Percentiles rank a stretch among this genome's conserved stretches.
Conservation (phyloP, 495 filamentous ascomycete genomes). For the Neurospora cerealis region DNA sequence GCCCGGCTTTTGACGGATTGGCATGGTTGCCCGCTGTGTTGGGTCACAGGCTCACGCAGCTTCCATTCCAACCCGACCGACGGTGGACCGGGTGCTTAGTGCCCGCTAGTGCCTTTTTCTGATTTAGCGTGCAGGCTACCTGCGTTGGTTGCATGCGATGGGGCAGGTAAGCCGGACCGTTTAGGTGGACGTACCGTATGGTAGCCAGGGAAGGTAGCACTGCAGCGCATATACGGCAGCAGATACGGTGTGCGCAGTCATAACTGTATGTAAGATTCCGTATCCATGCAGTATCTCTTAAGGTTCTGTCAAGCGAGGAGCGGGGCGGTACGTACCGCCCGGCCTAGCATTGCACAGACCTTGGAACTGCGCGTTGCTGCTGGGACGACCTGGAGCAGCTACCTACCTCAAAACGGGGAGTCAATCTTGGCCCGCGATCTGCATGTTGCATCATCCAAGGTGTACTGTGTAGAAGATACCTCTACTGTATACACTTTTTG, state of each 20-base stretch:
- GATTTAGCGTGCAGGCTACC: neutral
- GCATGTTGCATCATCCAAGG: neutral
- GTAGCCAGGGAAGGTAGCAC: neutral
- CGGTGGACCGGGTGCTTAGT: neutral
- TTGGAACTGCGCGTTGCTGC: neutral
- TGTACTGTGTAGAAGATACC: neutral
- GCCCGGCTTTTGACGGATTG: conserved; percentile 21
- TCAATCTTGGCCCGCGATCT: neutral
- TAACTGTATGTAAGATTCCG: neutral
- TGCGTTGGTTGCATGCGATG: neutral
- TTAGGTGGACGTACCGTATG: neutral
- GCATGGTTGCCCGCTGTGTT: conserved; percentile 5
- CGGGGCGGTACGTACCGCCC: neutral
- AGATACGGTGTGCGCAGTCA: neutral
- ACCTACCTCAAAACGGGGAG: neutral
- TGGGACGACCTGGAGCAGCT: neutral
- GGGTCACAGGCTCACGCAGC: conserved; percentile 17
- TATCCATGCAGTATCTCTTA: neutral
- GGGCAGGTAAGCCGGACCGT: neutral
- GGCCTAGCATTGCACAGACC: neutral
- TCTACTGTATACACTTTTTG: neutral
- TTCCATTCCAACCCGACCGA: neutral
- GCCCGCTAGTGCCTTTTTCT: neutral
- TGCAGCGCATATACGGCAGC: neutral
- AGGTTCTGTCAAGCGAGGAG: neutral